Evolutionary conservation across 495 filamentous ascomycete genomes (phyloP).

Genomic region (Podospora bellae-mahoneyi): DNA sequence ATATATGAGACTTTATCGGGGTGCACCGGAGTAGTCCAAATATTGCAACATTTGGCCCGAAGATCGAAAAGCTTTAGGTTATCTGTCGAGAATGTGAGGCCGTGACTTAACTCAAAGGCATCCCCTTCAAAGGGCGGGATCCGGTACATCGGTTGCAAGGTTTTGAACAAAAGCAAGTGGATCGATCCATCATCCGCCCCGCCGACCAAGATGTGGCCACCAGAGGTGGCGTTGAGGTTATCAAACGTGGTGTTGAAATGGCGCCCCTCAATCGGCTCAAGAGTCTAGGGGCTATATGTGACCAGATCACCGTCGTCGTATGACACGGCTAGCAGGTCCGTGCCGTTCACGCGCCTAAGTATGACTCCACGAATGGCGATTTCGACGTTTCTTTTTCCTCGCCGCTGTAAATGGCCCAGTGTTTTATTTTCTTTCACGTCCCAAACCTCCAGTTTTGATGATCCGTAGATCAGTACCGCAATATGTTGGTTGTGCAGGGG

Average conservation of each 20-base stretch:
- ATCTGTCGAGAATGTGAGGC: slow-evolving; percentile 10
- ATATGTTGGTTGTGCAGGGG: not conserved
- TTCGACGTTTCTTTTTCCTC: not conserved
- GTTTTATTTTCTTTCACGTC: not conserved
- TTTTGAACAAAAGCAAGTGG: slow-evolving; percentile 15
- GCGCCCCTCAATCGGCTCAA: slow-evolving; percentile 3
- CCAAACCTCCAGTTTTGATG: not conserved
- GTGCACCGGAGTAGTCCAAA: slow-evolving; percentile 17
- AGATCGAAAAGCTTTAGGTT: slow-evolving; percentile 17
- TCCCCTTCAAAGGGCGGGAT: not conserved
- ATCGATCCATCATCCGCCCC: slow-evolving; percentile 9
- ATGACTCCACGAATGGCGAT: slow-evolving; percentile 7
- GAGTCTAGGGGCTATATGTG: slow-evolving; percentile 11
- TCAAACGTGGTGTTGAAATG: not conserved
- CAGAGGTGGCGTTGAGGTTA: slow-evolving; percentile 5
- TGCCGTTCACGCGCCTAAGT: slow-evolving; percentile 13
- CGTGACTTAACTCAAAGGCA: not conserved
- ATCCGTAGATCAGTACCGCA: not conserved
- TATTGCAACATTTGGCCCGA: slow-evolving; percentile 11
- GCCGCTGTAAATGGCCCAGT: not conserved
- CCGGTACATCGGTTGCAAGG: slow-evolving; percentile 8
- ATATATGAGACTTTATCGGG: too few species aligned
- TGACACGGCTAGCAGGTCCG: slow-evolving; percentile 14
- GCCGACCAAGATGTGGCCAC: slow-evolving; percentile 9
- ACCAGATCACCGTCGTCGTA: slow-evolving; percentile 18